A percentile compares a stretch with the other conserved stretches of the same genome.
Conservation (phyloP, 2,329 filamentous ascomycete genomes). For the Hymenoscyphus infarciens region DNA sequence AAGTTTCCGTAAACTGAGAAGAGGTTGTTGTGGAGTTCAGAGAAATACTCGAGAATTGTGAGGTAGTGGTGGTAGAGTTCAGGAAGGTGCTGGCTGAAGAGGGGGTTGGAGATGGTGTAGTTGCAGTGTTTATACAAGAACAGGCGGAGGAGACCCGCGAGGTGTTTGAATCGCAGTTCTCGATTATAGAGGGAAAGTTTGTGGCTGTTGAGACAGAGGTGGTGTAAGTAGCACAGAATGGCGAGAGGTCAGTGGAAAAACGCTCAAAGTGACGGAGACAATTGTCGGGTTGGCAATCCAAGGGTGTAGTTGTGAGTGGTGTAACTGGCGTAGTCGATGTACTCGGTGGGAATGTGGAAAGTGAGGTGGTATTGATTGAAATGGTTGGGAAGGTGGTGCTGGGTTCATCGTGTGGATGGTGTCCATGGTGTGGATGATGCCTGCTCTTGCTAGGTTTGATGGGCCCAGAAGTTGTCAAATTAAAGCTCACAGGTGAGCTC, state of each 20-base stretch:
- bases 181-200: neutral
- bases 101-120: neutral
- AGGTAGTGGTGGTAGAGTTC: neutral
- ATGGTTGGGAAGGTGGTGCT: neutral
- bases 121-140: slow-evolving; percentile 8
- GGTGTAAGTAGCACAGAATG: slow-evolving; percentile 10
- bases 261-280: slow-evolving; percentile 9
- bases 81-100: neutral
- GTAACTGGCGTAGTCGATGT: neutral
- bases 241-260: neutral
- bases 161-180: slow-evolving; percentile 8
- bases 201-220: neutral
- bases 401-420: neutral
- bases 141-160: slow-evolving; percentile 11
- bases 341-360: too few species aligned
- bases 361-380: neutral
- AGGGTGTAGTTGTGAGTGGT: neutral
- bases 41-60: neutral
- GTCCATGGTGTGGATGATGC: slow-evolving; percentile 1
- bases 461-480: neutral
- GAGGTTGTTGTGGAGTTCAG: neutral
- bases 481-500: neutral
- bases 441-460: slow-evolving; percentile 3
- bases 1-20: too few species aligned
- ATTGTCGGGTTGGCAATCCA: slow-evolving; percentile 10